phyloP scores from a whole-genome alignment of 768 basidiomycete genomes.

The Suillus cothurnatus region DNA sequence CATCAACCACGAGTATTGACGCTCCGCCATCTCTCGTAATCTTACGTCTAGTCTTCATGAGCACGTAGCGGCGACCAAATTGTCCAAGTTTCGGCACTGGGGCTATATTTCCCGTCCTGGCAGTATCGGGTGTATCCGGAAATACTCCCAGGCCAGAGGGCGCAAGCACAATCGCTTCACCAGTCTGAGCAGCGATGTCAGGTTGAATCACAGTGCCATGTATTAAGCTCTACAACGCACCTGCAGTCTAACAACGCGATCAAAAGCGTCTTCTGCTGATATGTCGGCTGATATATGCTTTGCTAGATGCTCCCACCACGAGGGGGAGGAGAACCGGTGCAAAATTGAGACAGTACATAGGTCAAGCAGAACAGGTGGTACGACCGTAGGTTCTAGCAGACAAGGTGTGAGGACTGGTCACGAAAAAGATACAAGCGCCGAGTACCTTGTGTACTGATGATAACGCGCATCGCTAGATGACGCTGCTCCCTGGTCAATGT shows the following conservation, averaged over 20 bases:
- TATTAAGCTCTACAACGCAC: constrained; percentile 37
- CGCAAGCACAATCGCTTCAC: constrained; percentile 69
- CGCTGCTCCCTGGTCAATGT: constrained; percentile 69
- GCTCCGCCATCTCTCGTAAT: constrained; percentile 68
- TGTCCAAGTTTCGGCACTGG: constrained; percentile 39
- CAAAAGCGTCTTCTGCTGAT: constrained; percentile 59
- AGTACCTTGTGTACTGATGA: constrained; percentile 74
- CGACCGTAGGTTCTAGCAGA: constrained; percentile 65
- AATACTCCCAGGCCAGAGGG: constrained; percentile 60
- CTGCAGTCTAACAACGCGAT: constrained; percentile 64
- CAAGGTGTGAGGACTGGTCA: neutral
- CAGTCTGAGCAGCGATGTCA: constrained; percentile 49
- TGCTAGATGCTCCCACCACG: constrained; percentile 73
- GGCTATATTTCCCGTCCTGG: constrained; percentile 5
- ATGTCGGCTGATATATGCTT: constrained; percentile 71
- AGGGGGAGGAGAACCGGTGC: constrained; percentile 74
- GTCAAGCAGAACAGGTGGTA: constrained; percentile 67
- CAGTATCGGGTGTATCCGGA: constrained; percentile 20
- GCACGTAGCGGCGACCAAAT: constrained; percentile 59
- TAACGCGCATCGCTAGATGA: constrained; percentile 69
- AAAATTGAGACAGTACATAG: constrained; percentile 66
- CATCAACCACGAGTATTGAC: constrained; percentile 47
- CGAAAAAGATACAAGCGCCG: constrained; percentile 4
- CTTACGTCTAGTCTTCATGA: constrained; percentile 62
- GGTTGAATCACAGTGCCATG: neutral